Conservation (phyloP, 257 asterid genomes). For the Agastache rugosa region DNA sequence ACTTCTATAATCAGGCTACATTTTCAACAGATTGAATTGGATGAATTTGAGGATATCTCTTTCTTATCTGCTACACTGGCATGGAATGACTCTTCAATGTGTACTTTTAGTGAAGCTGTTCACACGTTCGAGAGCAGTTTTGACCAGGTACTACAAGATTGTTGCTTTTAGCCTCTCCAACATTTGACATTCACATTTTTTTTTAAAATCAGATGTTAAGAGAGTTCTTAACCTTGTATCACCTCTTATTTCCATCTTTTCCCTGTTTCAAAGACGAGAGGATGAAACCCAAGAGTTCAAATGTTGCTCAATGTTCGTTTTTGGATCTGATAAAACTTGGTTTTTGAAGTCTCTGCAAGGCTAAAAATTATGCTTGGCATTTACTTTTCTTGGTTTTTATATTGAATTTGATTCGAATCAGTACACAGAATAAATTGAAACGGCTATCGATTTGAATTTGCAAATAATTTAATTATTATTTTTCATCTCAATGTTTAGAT, state of each 20-base stretch:
- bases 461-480: not conserved
- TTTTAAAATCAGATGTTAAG: no score
- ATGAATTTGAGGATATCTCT: conserved; percentile 70
- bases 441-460: not conserved
- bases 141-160: conserved; percentile 69
- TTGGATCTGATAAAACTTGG: no score
- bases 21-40: conserved; percentile 74
- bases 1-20: conserved; percentile 31
- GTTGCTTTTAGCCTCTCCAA: conserved; percentile 27
- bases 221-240: no score
- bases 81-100: conserved; percentile 67
- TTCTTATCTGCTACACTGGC: conserved; percentile 69
- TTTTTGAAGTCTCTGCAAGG: no score
- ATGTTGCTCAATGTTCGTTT: no score
- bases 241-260: no score
- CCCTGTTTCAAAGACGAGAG: no score
- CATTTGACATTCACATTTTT: no score
- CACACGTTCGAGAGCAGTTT: conserved; percentile 54
- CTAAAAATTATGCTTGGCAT: not conserved
- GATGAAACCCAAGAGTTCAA: no score
- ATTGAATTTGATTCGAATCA: not conserved
- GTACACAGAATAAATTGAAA: not conserved
- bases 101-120: conserved; percentile 66
- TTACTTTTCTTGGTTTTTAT: not conserved
- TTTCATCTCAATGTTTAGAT: not conserved